phyloP scores from a whole-genome alignment of 257 asterid species.

The Nicotiana otophora region DNA sequence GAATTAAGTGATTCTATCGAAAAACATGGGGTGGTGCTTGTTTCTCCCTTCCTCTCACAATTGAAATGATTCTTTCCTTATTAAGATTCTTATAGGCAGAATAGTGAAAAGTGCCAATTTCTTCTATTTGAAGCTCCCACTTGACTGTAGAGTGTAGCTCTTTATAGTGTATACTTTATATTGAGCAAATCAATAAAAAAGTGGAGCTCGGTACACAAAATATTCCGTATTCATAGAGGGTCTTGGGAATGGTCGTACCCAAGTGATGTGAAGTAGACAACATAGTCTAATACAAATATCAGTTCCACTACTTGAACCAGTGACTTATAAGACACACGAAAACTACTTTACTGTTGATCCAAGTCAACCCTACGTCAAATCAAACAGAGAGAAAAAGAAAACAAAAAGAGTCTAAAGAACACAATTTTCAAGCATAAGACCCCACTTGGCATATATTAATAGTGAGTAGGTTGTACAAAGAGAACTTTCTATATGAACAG shows the following conservation, averaged over 20 bases:
- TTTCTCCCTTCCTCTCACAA: slow-evolving; percentile 30
- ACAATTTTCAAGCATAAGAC: neutral
- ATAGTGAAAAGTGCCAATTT: slow-evolving; percentile 37
- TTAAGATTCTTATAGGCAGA: slow-evolving; percentile 32
- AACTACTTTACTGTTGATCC: no score
- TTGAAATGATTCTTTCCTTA: slow-evolving; percentile 23
- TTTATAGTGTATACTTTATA: neutral
- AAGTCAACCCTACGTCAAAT: no score
- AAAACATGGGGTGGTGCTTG: slow-evolving; percentile 27
- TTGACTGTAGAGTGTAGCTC: neutral
- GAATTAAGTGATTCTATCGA: slow-evolving; percentile 13
- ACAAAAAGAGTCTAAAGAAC: neutral
- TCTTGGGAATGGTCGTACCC: rapidly evolving
- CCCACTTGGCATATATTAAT: neutral
- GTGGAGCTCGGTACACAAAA: rapidly evolving
- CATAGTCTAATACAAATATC: rapidly evolving
- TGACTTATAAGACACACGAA: no score
- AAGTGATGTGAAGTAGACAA: no score
- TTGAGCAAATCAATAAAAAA: neutral
- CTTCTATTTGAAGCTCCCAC: slow-evolving; percentile 10
- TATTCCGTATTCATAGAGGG: no score
- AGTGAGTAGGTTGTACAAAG: neutral
- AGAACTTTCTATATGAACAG: neutral
- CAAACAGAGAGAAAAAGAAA: neutral
- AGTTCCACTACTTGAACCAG: rapidly evolving